A percentile compares a stretch with the other conserved stretches of the same genome.
These are phyloP conservation scores for Echria macrotheca DNA, from an alignment of 495 filamentous ascomycete genomes.

Conservation along the genomic window DNA sequence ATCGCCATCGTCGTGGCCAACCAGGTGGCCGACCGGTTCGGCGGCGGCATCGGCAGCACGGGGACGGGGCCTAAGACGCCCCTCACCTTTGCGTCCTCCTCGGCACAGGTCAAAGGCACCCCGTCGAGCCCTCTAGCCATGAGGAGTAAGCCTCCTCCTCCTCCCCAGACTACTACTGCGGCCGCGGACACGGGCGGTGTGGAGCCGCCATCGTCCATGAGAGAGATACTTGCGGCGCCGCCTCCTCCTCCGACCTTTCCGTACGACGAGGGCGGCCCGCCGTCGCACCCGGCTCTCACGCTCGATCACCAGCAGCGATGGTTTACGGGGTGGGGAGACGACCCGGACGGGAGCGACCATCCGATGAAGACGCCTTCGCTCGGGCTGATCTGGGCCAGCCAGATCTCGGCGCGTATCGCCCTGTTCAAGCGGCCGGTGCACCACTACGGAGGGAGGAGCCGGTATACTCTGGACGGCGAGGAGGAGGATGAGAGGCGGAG, in stretches of 20 bases:
- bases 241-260: slow-evolving; percentile 17
- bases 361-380: slow-evolving; percentile 76
- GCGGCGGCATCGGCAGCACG: slow-evolving; percentile 10
- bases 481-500: slow-evolving; percentile 20
- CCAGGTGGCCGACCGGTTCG: slow-evolving; percentile 90
- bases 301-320: slow-evolving; percentile 86
- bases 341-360: slow-evolving; percentile 26
- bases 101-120: no score
- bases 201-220: not conserved
- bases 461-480: slow-evolving; percentile 11
- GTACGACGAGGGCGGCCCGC: not conserved
- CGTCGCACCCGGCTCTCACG: slow-evolving; percentile 48
- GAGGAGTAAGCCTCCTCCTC: slow-evolving; percentile 20
- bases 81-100: slow-evolving; percentile 13
- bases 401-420: slow-evolving; percentile 75
- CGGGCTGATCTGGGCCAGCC: slow-evolving; percentile 85
- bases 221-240: no score
- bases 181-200: not conserved
- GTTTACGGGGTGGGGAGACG: slow-evolving; percentile 91
- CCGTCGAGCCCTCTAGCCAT: slow-evolving; percentile 38
- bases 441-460: not conserved
- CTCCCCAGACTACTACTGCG: slow-evolving; percentile 11
- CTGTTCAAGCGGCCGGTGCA: slow-evolving; percentile 58
- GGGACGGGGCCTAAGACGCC: slow-evolving; percentile 11
- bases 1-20: slow-evolving; percentile 89